phyloP scores from a whole-genome alignment of 1,139 yeast genomes.

The Saccharomyces hybrid region DNA sequence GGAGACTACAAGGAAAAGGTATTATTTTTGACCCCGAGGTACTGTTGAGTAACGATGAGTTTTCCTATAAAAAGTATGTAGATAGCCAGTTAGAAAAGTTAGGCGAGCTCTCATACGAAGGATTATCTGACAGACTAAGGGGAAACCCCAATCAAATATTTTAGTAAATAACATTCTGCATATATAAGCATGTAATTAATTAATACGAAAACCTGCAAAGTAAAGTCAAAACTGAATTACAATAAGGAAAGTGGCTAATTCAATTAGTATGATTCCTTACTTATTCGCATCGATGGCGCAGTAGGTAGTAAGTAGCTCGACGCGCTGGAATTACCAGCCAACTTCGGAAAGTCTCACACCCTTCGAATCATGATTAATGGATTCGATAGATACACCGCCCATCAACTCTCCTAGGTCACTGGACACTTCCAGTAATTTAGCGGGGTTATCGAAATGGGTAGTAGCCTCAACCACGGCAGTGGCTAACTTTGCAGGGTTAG shows the following conservation, averaged over 20 bases:
- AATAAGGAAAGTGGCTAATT: neutral
- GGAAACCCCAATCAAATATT: neutral
- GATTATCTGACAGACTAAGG: neutral
- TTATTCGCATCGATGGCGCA: no score
- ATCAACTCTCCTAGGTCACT: constrained; percentile 54
- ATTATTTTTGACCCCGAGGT: constrained; percentile 23
- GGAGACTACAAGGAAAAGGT: constrained; percentile 47
- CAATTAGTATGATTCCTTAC: no score
- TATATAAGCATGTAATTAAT: neutral
- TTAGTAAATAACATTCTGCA: neutral
- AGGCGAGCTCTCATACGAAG: constrained; percentile 4
- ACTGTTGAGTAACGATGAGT: constrained; percentile 14
- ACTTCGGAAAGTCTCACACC: constrained; percentile 23
- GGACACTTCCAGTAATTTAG: constrained; percentile 58
- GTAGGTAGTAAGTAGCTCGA: no score
- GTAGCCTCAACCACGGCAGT: constrained; percentile 77
- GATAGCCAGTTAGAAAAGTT: constrained; percentile 9
- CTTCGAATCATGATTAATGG: constrained; percentile 16
- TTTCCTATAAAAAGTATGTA: constrained; percentile 16
- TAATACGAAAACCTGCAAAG: neutral
- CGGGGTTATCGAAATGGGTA: constrained; percentile 62
- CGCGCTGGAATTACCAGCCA: constrained; percentile 17
- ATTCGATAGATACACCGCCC: constrained; percentile 26
- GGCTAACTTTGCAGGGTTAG: constrained; percentile 68
- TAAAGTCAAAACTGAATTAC: neutral